These are phyloP conservation scores for Aspergillus fijiensis DNA, from an alignment of 2,329 filamentous ascomycete species.

Conservation along the genomic window DNA sequence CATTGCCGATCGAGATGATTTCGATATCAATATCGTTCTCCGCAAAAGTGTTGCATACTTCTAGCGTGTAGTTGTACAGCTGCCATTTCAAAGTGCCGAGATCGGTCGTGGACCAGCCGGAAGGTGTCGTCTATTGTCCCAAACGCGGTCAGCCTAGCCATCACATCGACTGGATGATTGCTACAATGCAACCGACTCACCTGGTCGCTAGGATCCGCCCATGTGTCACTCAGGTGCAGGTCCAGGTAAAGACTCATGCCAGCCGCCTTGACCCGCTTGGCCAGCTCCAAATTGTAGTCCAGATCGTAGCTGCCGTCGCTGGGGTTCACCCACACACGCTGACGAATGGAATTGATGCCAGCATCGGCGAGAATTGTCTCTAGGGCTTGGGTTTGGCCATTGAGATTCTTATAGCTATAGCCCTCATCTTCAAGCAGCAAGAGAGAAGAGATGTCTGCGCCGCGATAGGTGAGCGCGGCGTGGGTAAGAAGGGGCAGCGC, in stretches of 20 bases:
- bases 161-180: neutral
- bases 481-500: constrained; percentile 19
- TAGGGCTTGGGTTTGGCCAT: constrained; percentile 55
- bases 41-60: constrained; percentile 62
- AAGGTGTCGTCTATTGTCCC: constrained; percentile 50
- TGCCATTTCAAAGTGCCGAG: constrained; percentile 60
- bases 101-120: constrained; percentile 60
- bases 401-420: constrained; percentile 58
- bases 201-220: constrained; percentile 68
- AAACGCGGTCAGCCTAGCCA: neutral
- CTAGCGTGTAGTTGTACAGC: constrained; percentile 68
- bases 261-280: constrained; percentile 61
- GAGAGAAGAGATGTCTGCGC: constrained; percentile 70
- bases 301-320: constrained; percentile 65
- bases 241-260: constrained; percentile 63
- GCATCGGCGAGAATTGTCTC: constrained; percentile 62
- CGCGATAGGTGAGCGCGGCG: constrained; percentile 60
- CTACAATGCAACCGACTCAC: constrained; percentile 22
- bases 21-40: constrained; percentile 55
- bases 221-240: constrained; percentile 67
- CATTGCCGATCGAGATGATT: constrained; percentile 71
- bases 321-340: constrained; percentile 71
- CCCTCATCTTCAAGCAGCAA: constrained; percentile 62
- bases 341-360: constrained; percentile 69
- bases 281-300: constrained; percentile 68